Percentiles rank a stretch among this genome's conserved stretches.
Evolutionary conservation across 2,329 filamentous ascomycete species (phyloP).

Genomic region (Monosporascus ibericus): DNA sequence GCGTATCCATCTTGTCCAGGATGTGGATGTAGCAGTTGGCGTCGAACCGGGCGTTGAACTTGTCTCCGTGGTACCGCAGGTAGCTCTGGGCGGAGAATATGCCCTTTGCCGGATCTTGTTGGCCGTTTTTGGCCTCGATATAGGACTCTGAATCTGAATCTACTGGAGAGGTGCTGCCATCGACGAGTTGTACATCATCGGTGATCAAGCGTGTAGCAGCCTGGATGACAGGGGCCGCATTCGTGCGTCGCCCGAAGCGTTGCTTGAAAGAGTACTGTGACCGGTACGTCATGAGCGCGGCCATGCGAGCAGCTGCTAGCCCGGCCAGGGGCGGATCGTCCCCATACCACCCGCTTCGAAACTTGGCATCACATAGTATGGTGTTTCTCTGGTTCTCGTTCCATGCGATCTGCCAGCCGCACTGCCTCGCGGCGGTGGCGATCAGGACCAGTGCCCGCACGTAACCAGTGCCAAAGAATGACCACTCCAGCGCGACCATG

Average conservation of each 20-base stretch:
- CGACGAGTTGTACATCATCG: too few species aligned
- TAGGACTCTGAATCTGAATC: background rate
- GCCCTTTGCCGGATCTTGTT: constrained; percentile 4
- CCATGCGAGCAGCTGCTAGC: constrained; percentile 30
- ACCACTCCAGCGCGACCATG: constrained; percentile 51
- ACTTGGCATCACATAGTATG: constrained; percentile 27
- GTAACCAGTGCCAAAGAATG: constrained; percentile 43
- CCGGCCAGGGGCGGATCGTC: constrained; percentile 26
- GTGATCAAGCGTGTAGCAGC: too few species aligned
- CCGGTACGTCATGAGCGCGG: constrained; percentile 33
- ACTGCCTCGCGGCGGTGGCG: constrained; percentile 48
- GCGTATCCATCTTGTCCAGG: constrained; percentile 31
- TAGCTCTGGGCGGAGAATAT: constrained; percentile 30
- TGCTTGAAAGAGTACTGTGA: constrained; percentile 27
- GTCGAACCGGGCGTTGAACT: constrained; percentile 32
- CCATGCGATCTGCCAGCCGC: constrained; percentile 55
- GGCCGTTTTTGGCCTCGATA: constrained; percentile 45
- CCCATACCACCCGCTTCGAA: constrained; percentile 27
- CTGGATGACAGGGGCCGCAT: background rate
- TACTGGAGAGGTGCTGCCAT: constrained; percentile 4
- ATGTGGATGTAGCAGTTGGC: constrained; percentile 33
- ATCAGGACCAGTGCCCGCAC: constrained; percentile 48
- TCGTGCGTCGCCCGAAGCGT: constrained; percentile 24
- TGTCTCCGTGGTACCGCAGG: constrained; percentile 31
- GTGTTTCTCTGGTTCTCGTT: constrained; percentile 51